These are phyloP conservation scores for Tolypocladium endophyticum DNA, from an alignment of 2,329 filamentous ascomycete genomes.

Conservation along the genomic window DNA sequence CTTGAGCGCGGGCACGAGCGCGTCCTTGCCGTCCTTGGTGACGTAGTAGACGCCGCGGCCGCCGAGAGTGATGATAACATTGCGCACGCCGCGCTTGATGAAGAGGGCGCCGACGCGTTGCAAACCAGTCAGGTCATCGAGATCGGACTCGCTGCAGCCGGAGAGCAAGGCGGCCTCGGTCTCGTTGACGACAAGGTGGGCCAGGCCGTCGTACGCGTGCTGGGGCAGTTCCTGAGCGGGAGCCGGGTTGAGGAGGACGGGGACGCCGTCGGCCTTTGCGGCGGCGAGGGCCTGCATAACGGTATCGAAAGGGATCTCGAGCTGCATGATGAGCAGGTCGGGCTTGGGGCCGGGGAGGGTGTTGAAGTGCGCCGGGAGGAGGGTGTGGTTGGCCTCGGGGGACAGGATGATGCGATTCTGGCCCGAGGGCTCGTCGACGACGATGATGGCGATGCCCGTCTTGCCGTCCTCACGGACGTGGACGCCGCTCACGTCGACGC, in stretches of 20 bases:
- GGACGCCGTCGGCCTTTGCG: conserved; percentile 36
- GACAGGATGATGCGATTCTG: conserved; percentile 70
- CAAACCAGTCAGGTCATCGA: conserved; percentile 35
- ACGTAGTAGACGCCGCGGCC: conserved; percentile 65
- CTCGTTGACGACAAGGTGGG: conserved; percentile 82
- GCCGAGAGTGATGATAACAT: conserved; percentile 78
- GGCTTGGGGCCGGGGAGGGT: conserved; percentile 28
- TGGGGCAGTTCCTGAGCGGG: conserved; percentile 60
- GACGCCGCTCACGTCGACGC: conserved; percentile 50
- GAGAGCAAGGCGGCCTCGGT: conserved; percentile 72
- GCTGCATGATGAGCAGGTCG: conserved; percentile 62
- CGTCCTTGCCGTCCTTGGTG: conserved; percentile 28
- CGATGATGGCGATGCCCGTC: conserved; percentile 64
- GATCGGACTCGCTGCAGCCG: conserved; percentile 36
- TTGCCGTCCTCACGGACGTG: conserved; percentile 29
- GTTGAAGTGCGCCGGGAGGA: conserved; percentile 25
- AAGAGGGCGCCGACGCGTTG: conserved; percentile 47
- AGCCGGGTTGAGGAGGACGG: conserved; percentile 77
- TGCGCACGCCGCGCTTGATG: conserved; percentile 56
- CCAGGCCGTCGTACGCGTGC: conserved; percentile 55
- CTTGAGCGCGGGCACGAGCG: conserved; percentile 52
- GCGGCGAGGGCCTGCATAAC: conserved; percentile 50
- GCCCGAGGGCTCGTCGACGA: conserved; percentile 61
- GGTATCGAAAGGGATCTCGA: conserved; percentile 62
- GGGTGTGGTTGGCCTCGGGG: conserved; percentile 57